Evolutionary conservation across 1,284 basidiomycete species (phyloP), one percentile per base, ranked within the genome.

Genomic region (Cutaneotrichosporon curvatum): DNA sequence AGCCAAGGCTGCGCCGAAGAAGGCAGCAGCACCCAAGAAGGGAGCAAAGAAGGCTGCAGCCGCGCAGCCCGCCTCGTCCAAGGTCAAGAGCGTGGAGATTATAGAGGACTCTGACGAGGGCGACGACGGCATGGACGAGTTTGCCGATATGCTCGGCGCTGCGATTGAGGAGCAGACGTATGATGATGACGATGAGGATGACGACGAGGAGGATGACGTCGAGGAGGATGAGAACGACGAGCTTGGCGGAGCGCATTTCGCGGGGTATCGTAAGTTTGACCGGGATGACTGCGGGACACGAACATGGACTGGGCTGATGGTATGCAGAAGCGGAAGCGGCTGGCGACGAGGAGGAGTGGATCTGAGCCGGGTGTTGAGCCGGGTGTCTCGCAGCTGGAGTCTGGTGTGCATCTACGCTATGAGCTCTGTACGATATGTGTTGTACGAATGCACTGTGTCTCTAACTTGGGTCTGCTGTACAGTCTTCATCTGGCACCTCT

Each of bases 61-160:
- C 28, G 42, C 48, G 11, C 43, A 50, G 40, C 36, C 49, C 6
- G 9, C 40, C 2, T 18, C 28, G 18, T 51, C 51, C 34, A 67
- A 68, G 49, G 48, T 59, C 54, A 68, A 68, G 49, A 62, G 60
- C 28, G 59, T 58, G 4, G 65, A 65, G 47, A 62, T 60, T 34
- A 67, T 68, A 34, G 62, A 68, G 38, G 65, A 70, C 45, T 64
- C 63, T 34, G 65, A 67, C 44, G 65, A 66, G 37, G 62, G 62
- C 30, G 61, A 55, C 37, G 62, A 60, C 16, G 57, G 51, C 22
- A 57, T 62, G 28, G 65, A 68, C 46, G 65, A 67, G 42, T 69
- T 68, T 50, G 66, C 66, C 2, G 52, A 57, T 51, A 47, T 68
- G 56, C 45, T 68, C 14, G 65, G 60, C 8, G 50, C 60, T 47